Conservation (phyloP, 1,284 basidiomycete species). For the Singerocomus rubriflavus region DNA sequence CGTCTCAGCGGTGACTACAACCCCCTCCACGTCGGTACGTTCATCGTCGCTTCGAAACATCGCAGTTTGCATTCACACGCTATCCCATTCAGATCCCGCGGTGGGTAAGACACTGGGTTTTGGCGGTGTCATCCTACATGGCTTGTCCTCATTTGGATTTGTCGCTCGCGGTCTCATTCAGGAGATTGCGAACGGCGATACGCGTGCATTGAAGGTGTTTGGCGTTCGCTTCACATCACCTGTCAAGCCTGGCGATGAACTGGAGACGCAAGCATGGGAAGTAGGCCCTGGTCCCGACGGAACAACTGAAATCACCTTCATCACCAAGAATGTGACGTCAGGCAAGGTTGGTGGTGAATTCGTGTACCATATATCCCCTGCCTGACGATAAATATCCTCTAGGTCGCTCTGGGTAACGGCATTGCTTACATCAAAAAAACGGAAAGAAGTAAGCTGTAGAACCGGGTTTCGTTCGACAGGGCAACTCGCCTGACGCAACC, state of each 20-base stretch:
- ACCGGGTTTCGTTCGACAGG: background rate
- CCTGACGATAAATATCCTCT: background rate
- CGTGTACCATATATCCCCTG: background rate
- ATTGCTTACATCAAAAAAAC: conserved; percentile 57
- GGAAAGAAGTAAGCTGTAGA: conserved; percentile 52
- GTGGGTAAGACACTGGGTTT: conserved; percentile 72
- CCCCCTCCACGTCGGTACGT: conserved; percentile 74
- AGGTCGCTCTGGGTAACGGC: conserved; percentile 55
- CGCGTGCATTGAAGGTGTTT: conserved; percentile 60
- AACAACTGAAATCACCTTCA: conserved; percentile 67
- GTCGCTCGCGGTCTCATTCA: conserved; percentile 70
- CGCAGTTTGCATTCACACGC: background rate
- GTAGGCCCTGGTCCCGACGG: conserved; percentile 64
- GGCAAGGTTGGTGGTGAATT: conserved; percentile 54
- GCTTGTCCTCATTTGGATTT: conserved; percentile 76
- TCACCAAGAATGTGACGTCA: conserved; percentile 62
- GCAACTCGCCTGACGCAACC: background rate
- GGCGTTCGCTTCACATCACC: conserved; percentile 76
- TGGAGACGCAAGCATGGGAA: conserved; percentile 80
- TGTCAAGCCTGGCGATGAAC: conserved; percentile 73
- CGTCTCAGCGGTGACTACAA: conserved; percentile 85
- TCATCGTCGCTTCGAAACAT: background rate
- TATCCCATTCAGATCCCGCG: conserved; percentile 51
- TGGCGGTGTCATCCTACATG: conserved; percentile 79
- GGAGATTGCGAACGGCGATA: conserved; percentile 56